Evolutionary conservation across 2,329 filamentous ascomycete genomes (phyloP), one percentile per base, ranked within the genome.

Genomic region (Ophiosphaerella korrae): DNA sequence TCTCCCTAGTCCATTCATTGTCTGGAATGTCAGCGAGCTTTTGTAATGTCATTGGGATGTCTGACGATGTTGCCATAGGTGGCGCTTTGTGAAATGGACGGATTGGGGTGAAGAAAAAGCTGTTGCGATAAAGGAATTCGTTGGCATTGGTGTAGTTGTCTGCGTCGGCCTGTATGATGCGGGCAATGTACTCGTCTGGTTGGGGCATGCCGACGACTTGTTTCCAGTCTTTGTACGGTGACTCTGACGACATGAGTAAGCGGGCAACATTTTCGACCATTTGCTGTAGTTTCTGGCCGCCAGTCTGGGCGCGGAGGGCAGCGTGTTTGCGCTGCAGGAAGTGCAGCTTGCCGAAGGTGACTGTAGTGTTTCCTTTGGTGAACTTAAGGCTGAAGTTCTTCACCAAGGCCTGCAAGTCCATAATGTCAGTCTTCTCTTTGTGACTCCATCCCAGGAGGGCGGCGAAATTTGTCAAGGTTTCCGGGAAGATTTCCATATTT

Each of bases 321-420:
- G 81, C 81, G 67, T 93, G 90, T 40, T 84, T 82, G 61, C 83
- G 85, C 66, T 97, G 90, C 42, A 97, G 82, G 71, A 87, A 90
- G 62, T 84, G 82, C 13, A 97, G 81, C 69, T 97, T 99, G 42
- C 86, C 84, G 43, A 87, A 83, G 16, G 88, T 86, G 14, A 97
- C 90, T 12, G 88, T 88, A 6, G 92, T 90, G 70, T 97, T 92
- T 8, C 93, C 93, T 63, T 88, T 90, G 3, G 92, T 97, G 75
- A 97, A 95, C 67, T 91, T 92, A 58, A 96, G 81, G 39, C 87
- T 85, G 69, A 97, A 93, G 83, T 85, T 85, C 14, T 86, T 71
- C 38, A 90, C 81, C 45, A 99, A 82, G 8, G 91, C 83, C 1
- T 86, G 70, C 50, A 97, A 75, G 21, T 80, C 82, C 76, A 93